Evolutionary conservation across 1,284 basidiomycete species (phyloP), one percentile per base, ranked within the genome.

Genomic region (Leccinum subspadiceum): DNA sequence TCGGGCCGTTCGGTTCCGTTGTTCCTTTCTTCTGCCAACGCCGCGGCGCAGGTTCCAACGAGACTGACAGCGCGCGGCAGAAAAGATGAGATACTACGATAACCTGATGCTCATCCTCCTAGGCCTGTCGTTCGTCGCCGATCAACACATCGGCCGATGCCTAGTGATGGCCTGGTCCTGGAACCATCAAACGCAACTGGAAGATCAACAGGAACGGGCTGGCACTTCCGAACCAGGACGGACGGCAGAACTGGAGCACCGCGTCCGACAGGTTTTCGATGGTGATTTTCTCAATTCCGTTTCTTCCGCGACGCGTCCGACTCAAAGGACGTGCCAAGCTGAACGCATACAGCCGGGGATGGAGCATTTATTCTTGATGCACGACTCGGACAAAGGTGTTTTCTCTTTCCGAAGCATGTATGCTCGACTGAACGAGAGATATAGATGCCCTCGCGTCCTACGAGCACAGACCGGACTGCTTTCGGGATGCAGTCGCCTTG

Each of bases 381-480:
- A 33, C 5, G 29, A 53, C 20, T 10, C 44, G 20, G 12, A 46
- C 0, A 22, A 39, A 53, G 52, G 52, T 39, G 52, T 13, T 1
- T 24, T n/a, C 1, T 31, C 15, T n/a, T 5, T 26, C 15, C 22
- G 24, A 24, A 29, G 9, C n/a, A 13, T 2, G 44, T 13, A 20
- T 22, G 20, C 24, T 3, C 15, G 13, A 26, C n/a, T 51, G 10
- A 51, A 10, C 48, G 4, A 24, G 46, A 22, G 17, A 12, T 5
- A 41, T 61, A 73, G 72, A 67, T 24, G 54, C 59, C 13, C 61
- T 71, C n/a, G 61, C 57, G 17, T 60, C 62, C 0, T 68, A 74
- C 41, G 59, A 63, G 49, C 76, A 74, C 22, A 80, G 78, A 66
- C 80, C 84, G 0, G 88, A 90, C 66, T 90, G 89, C 70, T 90